Evolutionary conservation across 1,139 yeast genomes (phyloP).

Genomic region (Wickerhamomyces sp.): DNA sequence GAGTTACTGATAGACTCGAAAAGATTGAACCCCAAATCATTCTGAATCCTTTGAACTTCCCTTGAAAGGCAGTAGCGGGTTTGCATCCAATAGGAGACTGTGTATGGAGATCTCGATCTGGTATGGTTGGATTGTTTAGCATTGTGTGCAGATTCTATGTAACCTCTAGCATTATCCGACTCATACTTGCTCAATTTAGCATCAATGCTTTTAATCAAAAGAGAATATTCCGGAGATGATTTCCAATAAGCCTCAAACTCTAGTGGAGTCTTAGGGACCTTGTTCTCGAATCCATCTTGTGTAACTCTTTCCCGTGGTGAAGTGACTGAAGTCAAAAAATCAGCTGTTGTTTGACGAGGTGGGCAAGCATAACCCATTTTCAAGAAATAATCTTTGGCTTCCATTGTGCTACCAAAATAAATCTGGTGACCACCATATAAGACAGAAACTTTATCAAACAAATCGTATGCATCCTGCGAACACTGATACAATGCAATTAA

Average conservation of each 20-base stretch:
- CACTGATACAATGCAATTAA: slow-evolving; percentile 81
- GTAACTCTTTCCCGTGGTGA: slow-evolving; percentile 63
- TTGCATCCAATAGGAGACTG: slow-evolving; percentile 63
- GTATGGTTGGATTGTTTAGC: slow-evolving; percentile 55
- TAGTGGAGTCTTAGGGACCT: slow-evolving; percentile 64
- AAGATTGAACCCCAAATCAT: slow-evolving; percentile 61
- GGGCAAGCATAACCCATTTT: slow-evolving; percentile 72
- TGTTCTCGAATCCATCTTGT: slow-evolving; percentile 48
- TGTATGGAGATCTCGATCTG: slow-evolving; percentile 55
- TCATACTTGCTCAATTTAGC: slow-evolving; percentile 17
- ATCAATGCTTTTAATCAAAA: slow-evolving; percentile 36
- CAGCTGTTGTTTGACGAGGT: slow-evolving; percentile 77
- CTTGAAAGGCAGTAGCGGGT: slow-evolving; percentile 53
- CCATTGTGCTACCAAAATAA: slow-evolving; percentile 58
- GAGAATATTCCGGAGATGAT: slow-evolving; percentile 47
- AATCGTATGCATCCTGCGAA: slow-evolving; percentile 69
- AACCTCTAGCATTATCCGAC: slow-evolving; percentile 7
- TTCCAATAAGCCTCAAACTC: slow-evolving; percentile 72
- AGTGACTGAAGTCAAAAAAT: slow-evolving; percentile 73
- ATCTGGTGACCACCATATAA: slow-evolving; percentile 76
- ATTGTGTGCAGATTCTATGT: slow-evolving; percentile 45
- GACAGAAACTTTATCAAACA: slow-evolving; percentile 69
- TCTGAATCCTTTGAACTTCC: slow-evolving; percentile 56
- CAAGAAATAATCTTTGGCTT: slow-evolving; percentile 56
- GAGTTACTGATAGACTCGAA: slow-evolving; percentile 58